Evolutionary conservation across 2,329 filamentous ascomycete genomes (phyloP), one percentile per base, ranked within the genome.

Genomic region (Furcasterigmium furcatum): DNA sequence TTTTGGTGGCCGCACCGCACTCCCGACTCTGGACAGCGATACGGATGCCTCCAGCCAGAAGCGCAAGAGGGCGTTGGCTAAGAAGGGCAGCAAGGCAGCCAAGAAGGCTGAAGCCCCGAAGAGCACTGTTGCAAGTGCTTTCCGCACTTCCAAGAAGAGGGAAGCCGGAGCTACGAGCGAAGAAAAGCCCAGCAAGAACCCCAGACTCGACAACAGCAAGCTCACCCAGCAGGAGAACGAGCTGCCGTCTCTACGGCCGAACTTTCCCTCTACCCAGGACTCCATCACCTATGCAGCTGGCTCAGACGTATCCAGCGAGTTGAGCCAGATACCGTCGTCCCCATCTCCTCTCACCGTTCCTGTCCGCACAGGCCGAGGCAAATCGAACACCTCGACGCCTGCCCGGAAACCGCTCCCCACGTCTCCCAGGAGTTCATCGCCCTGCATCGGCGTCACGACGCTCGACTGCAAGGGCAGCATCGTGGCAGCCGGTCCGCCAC

Each of bases 91-190:
- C 32, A 66, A 65, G 43, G 41, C 60, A 10, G 72, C 67, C 49
- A 61, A 62, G 22, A 67, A 64, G 52, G 61, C 60, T 45, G 39
- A 53, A 10, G 51, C 59, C 7, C 36, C 18, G 36, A 70, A 64
- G 48, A 66, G 64, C 43, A 59, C 57, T 8, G 54, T 72, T 40
- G 64, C 71, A 44, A 64, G 70, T 41, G 52, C 63, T 2, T 76
- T 75, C 60, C 75, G 71, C 53, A 54, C 70, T 4, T 70, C 67
- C 48, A 73, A 75, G 53, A 67, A 62, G 41, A 55, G 47, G 18
- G 47, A 44, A 54, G 9, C 59, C 53, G 40, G 59, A 55, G 24
- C 30, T 47, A 12, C 46, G 49, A 47, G 27, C 36, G 20, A 13
- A 39, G 46, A 46, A 50, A 48, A 41, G 45, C 48, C 4, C 5